Conservation (phyloP, 2,329 filamentous ascomycete species). For the Aspergillus pseudotamarii region DNA sequence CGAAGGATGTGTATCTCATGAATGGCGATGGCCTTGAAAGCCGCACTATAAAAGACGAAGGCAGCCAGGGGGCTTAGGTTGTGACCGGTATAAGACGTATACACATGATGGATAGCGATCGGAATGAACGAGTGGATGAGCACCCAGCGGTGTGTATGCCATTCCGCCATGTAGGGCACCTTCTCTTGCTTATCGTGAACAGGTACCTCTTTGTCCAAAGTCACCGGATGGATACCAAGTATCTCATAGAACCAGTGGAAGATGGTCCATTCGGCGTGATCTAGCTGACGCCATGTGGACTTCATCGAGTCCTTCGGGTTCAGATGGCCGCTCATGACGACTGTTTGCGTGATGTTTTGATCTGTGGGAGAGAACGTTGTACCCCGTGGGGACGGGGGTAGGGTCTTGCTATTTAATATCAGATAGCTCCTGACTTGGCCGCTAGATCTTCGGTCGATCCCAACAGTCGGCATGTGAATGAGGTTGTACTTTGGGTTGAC, state of each 20-base stretch:
- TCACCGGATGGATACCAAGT: constrained; percentile 30
- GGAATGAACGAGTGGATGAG: constrained; percentile 43
- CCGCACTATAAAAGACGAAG: constrained; percentile 41
- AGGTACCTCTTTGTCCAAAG: constrained; percentile 37
- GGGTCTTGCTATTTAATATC: background rate
- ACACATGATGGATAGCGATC: constrained; percentile 42
- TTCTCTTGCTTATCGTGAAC: constrained; percentile 46
- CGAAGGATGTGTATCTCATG: constrained; percentile 44
- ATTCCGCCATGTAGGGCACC: constrained; percentile 44
- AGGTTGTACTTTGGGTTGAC: background rate
- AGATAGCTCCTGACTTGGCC: background rate
- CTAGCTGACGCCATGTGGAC: constrained; percentile 41
- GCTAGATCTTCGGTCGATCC: background rate
- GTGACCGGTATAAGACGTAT: constrained; percentile 30
- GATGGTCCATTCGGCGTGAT: constrained; percentile 33
- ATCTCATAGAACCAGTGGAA: constrained; percentile 38
- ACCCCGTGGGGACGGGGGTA: constrained; percentile 39
- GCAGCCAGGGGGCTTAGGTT: constrained; percentile 33
- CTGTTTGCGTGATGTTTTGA: background rate
- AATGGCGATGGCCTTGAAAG: constrained; percentile 47
- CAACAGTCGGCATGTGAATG: constrained; percentile 5
- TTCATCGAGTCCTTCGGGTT: constrained; percentile 44
- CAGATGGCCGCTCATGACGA: constrained; percentile 16
- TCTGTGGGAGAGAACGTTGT: constrained; percentile 42
- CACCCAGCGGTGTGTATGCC: constrained; percentile 44